Evolutionary conservation across 306 rosid species (phyloP).

Genomic region (Dryas alaskensis): DNA sequence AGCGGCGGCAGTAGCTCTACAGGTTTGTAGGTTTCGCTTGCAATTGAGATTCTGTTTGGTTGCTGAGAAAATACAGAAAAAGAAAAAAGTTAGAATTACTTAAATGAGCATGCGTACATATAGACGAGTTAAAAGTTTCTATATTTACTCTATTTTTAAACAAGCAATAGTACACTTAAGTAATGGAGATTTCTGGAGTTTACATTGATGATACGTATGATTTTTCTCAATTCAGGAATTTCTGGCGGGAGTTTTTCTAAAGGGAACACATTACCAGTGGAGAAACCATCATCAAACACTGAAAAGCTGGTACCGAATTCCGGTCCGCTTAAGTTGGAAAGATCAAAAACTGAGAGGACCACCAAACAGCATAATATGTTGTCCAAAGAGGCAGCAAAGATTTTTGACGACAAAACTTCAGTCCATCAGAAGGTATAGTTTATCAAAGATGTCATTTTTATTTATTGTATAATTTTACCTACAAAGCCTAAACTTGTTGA

Average conservation of each 20-base stretch:
- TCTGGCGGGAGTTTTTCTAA: slow-evolving; percentile 43
- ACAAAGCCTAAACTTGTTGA: neutral
- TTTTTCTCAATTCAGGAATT: slow-evolving; percentile 41
- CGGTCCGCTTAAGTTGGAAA: slow-evolving; percentile 53
- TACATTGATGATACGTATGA: slow-evolving; percentile 4
- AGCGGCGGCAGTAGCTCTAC: slow-evolving; percentile 38
- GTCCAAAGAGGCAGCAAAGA: slow-evolving; percentile 75
- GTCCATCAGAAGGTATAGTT: slow-evolving; percentile 60
- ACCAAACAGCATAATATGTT: slow-evolving; percentile 41
- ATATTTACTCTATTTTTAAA: neutral
- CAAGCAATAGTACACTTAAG: neutral
- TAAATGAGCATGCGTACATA: too few relatives aligned
- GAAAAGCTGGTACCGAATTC: slow-evolving; percentile 40
- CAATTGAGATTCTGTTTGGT: slow-evolving; percentile 21
- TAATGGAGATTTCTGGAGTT: neutral
- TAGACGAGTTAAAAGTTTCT: neutral
- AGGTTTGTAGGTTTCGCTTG: slow-evolving; percentile 33
- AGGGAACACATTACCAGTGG: slow-evolving; percentile 45
- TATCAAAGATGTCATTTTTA: neutral
- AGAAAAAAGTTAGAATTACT: neutral
- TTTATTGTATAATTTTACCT: neutral
- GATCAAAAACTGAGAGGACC: slow-evolving; percentile 65
- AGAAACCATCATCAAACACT: slow-evolving; percentile 33
- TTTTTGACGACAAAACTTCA: slow-evolving; percentile 59
- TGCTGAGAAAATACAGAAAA: slow-evolving; percentile 5